A percentile compares a stretch with the other conserved stretches of the same genome.
phyloP scores from a whole-genome alignment of 352 stramenopile species.

The Phytopythium ostracodes region DNA sequence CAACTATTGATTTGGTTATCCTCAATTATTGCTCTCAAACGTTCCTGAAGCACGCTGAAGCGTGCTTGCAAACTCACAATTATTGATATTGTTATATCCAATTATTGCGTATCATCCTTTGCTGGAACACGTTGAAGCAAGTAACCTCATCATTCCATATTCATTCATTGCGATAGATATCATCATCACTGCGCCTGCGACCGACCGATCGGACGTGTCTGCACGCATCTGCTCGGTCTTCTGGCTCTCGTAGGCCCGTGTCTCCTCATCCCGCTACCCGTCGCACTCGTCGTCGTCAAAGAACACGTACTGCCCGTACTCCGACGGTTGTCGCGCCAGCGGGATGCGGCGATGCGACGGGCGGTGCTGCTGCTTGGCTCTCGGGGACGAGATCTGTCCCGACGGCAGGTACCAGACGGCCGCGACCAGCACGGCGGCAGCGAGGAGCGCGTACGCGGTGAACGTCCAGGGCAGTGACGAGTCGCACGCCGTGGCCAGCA shows the following conservation, averaged over 20 bases:
- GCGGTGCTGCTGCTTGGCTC: conserved; percentile 30
- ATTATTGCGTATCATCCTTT: too few relatives aligned
- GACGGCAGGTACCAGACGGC: conserved; percentile 22
- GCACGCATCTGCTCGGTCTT: too few relatives aligned
- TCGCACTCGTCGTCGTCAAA: conserved; percentile 62
- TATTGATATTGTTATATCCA: background rate
- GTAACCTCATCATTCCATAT: too few relatives aligned
- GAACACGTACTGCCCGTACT: conserved; percentile 74
- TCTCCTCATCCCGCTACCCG: background rate
- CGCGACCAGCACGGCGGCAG: conserved; percentile 24
- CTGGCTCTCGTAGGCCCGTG: background rate
- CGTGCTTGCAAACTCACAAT: too few relatives aligned
- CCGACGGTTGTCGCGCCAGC: conserved; percentile 51
- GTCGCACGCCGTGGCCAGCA: conserved; percentile 17
- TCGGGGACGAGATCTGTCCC: conserved; percentile 28
- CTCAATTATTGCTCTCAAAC: too few relatives aligned
- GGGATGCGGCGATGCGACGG: conserved; percentile 36
- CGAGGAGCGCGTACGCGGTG: conserved; percentile 39
- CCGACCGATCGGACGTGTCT: too few relatives aligned
- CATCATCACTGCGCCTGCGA: too few relatives aligned
- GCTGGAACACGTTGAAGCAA: too few relatives aligned
- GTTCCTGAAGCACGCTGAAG: too few relatives aligned
- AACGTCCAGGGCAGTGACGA: conserved; percentile 67
- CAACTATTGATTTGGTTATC: background rate
- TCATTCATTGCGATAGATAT: too few relatives aligned